Conservation (phyloP, 192 early-diverging fungal genomes). For the Phycomyces blakesleeanus region DNA sequence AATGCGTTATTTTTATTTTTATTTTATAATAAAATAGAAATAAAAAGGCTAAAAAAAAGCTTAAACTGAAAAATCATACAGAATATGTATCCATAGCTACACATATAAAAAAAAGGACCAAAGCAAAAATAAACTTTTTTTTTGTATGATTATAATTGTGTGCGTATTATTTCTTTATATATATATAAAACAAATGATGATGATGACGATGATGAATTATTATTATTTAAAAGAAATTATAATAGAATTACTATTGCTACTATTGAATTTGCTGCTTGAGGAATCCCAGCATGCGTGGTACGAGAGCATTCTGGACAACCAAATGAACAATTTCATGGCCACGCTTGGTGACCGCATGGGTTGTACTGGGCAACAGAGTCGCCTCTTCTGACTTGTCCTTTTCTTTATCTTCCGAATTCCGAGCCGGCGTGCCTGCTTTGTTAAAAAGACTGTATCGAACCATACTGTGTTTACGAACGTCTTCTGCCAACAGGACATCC, state of each 20-base stretch:
- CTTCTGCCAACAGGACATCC: slow-evolving; percentile 42
- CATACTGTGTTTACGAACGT: slow-evolving; percentile 25
- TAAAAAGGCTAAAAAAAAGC: too few relatives aligned
- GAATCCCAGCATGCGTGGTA: slow-evolving; percentile 47
- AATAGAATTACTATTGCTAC: too few relatives aligned
- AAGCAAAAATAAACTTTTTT: not conserved
- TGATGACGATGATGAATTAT: too few relatives aligned
- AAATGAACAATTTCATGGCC: slow-evolving; percentile 49
- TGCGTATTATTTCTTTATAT: not conserved
- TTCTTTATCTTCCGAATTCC: not conserved
- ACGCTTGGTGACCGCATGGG: slow-evolving; percentile 33
- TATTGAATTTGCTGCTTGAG: slow-evolving; percentile 20
- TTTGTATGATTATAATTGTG: too few relatives aligned
- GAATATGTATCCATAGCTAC: too few relatives aligned
- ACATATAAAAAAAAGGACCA: not conserved
- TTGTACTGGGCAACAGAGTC: not conserved
- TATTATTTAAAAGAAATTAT: too few relatives aligned
- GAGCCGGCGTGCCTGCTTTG: not conserved
- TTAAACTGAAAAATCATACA: too few relatives aligned
- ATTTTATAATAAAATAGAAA: too few relatives aligned
- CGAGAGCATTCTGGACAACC: slow-evolving; percentile 47
- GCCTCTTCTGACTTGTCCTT: slow-evolving; percentile 2
- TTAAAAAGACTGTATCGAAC: not conserved
- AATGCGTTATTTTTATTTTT: too few relatives aligned
- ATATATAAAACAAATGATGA: slow-evolving; percentile 1